These are phyloP conservation scores for Rhododendron ferrugineum DNA, from an alignment of 148 eudicot species.

Conservation along the genomic window DNA sequence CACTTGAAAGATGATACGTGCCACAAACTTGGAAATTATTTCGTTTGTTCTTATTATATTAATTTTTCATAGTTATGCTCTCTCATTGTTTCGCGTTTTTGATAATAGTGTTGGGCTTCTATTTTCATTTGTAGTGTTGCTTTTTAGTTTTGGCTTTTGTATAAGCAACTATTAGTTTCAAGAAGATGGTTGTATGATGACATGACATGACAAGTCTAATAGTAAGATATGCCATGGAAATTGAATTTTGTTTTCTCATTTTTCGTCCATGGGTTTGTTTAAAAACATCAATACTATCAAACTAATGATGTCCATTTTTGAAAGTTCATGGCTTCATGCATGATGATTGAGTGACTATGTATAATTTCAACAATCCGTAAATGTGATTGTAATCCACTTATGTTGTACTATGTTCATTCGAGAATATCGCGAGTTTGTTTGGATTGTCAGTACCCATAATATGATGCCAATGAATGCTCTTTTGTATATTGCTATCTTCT, in stretches of 20 bases:
- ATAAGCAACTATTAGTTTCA: not conserved
- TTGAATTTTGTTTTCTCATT: not conserved
- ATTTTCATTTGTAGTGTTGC: not conserved
- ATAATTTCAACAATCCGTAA: not conserved
- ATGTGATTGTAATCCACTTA: not conserved
- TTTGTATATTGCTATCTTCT: not conserved
- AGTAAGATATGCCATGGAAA: not conserved
- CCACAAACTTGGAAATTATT: not conserved
- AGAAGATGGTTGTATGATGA: not conserved
- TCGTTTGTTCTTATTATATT: too few species aligned
- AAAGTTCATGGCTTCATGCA: not conserved
- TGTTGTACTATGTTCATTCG: not conserved
- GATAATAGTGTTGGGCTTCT: not conserved
- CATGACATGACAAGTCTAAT: not conserved
- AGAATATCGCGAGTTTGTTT: not conserved
- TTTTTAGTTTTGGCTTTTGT: not conserved
- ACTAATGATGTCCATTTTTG: not conserved
- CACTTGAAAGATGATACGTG: not conserved
- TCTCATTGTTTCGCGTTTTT: not conserved
- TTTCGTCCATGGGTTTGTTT: not conserved
- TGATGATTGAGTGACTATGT: not conserved
- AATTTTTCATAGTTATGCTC: not conserved
- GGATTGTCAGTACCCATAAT: not conserved
- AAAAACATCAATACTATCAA: not conserved
- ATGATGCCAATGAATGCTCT: not conserved